Evolutionary conservation across 306 rosid species (phyloP), one percentile per base, ranked within the genome.

Genomic region (Quercus alba): DNA sequence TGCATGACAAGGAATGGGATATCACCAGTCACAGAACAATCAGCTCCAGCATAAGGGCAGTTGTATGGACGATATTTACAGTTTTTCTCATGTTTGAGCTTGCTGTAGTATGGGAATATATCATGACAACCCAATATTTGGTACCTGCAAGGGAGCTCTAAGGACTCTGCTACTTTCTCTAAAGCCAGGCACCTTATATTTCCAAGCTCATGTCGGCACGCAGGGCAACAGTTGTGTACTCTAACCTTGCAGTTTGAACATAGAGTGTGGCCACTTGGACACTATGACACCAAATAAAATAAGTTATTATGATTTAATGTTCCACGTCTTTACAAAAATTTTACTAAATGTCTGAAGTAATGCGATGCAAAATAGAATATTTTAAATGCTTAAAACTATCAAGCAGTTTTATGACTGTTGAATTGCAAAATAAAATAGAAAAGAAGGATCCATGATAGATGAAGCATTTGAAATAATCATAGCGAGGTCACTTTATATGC

Each of bases 221-320:
- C 86, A 31, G 91, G 91, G 81, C 91, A 88, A 70, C 83, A 78
- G 75, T 85, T 88, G 35, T 83, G 88, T 75, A 88, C 85, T 75
- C 89, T 81, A 18, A 77, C 75, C 86, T 88, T 88, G 80, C 89
- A 88, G 87, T 75, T 85, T 74, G 89, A 85, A 74, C 91, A 88
- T 57, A 86, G 84, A 38, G 91, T 88, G 83, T 88, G 91, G 67
- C 91, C 91, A 72, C 82, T 88, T 76, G 89, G 82, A 81, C 91
- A 88, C 91, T 88, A 31, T 28, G 41, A 49, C 38, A 81, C 19
- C 57, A 64, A 78, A 33, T 31, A n/a, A 68, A 75, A 28, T 35
- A 41, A 54, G 38, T 66, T 68, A 49, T 41, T 10, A 62, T 64
- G 74, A 52, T 44, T 8, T 9, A 66, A 33, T 23, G 6, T 46